Base-by-base conservation (phyloP, 2,329 filamentous ascomycete species). In the Mycosphaerella sp. region DNA sequence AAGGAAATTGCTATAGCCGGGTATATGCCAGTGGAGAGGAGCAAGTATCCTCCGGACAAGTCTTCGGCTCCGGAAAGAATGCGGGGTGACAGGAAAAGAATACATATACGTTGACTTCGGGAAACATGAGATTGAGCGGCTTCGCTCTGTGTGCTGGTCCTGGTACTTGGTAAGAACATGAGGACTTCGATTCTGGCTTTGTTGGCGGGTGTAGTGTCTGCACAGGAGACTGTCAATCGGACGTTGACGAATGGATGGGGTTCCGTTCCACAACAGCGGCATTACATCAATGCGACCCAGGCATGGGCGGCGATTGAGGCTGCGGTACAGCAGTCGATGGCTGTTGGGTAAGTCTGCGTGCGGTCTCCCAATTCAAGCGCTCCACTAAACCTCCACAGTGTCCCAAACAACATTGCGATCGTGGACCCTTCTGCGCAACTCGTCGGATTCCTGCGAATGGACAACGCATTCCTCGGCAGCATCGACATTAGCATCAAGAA, bases 381-480 rank as follows among this genome's bases (percentile, higher is more conserved):
- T n/a, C 7, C 12, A 32, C 32, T 48, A 54, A 34, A 53, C 32
- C 1, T 21, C 3, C 6, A 12, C 49, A 58, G 58, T 34, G 53
- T 62, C 2, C 58, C 61, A 10, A 57, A 60, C 43, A 60, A 62
- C 54, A 64, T 65, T 32, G 62, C 63, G n/a, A 57, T 65, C 12
- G 51, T 61, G 18, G 62, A 66, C 37, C 62, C 62, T 14, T 59
- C 57, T 3, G 57, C 56, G 16, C 50, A 59, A 36, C 56, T 66
- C 30, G 62, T 66, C 30, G 63, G 59, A 14, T 64, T 66, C 53
- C 53, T 64, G 17, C 57, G 62, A n/a, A 66, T 62, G 59, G 63
- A 65, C 52, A 63, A 64, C 47, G 59, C 62, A 18, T 64, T 55
- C 47, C 59, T 64, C 21, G 59, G 53, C 27, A 61, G 55, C 41